These are phyloP conservation scores for Candida ponderosae DNA, from an alignment of 805 yeast species.

Conservation along the genomic window DNA sequence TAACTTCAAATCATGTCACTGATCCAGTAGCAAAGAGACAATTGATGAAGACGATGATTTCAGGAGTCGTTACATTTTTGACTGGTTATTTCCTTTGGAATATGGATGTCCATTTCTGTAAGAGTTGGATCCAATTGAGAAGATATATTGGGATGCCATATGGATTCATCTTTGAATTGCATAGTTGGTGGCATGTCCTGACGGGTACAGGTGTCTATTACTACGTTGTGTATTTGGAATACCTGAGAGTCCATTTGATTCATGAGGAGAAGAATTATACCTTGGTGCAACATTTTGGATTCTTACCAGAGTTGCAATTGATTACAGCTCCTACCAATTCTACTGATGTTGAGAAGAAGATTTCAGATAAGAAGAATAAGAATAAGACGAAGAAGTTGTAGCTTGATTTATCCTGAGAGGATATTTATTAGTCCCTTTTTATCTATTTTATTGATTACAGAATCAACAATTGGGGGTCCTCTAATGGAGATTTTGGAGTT, in stretches of 20 bases:
- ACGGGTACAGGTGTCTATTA: conserved; percentile 85
- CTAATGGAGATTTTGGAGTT: too few relatives aligned
- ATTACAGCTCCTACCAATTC: too few relatives aligned
- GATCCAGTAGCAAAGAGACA: conserved; percentile 38
- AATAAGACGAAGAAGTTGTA: too few relatives aligned
- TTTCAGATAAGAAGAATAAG: too few relatives aligned
- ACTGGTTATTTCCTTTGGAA: conserved; percentile 85
- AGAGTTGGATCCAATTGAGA: conserved; percentile 47
- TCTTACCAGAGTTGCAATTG: conserved; percentile 42
- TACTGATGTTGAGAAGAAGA: too few relatives aligned
- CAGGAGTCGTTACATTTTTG: conserved; percentile 57
- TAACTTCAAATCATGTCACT: conserved; percentile 45
- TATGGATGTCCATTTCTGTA: conserved; percentile 76
- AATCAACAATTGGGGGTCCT: too few relatives aligned
- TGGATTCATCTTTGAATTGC: conserved; percentile 83
- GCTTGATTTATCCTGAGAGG: too few relatives aligned
- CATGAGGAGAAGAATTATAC: conserved; percentile 48
- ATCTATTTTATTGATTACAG: too few relatives aligned
- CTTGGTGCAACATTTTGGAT: conserved; percentile 49
- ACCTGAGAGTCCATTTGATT: conserved; percentile 58
- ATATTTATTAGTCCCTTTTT: too few relatives aligned
- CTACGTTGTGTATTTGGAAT: conserved; percentile 73
- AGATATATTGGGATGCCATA: conserved; percentile 71
- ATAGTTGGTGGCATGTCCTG: conserved; percentile 95
- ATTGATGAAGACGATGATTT: conserved; percentile 45